phyloP scores from a whole-genome alignment of 148 eudicot species.

The Rhododendron ferrugineum region DNA sequence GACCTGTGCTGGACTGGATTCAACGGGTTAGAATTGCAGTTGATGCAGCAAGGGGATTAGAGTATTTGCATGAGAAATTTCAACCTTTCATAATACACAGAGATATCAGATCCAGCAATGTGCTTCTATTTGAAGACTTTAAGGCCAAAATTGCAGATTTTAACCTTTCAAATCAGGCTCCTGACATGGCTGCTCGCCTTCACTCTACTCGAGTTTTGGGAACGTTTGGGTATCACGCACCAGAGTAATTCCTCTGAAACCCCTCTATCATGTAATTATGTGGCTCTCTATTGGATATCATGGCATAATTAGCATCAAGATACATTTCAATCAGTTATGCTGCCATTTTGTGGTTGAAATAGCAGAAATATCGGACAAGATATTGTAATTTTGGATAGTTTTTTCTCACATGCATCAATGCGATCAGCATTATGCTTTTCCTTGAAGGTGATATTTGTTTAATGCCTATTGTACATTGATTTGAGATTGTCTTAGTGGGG shows the following conservation, averaged over 20 bases:
- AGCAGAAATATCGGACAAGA: background rate
- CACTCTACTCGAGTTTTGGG: slow-evolving; percentile 85
- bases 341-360: background rate
- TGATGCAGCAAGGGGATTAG: slow-evolving; percentile 78
- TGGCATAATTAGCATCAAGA: background rate
- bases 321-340: background rate
- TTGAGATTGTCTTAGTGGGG: background rate
- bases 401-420: background rate
- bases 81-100: slow-evolving; percentile 63
- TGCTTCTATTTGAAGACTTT: slow-evolving; percentile 69
- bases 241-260: slow-evolving; percentile 51
- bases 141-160: slow-evolving; percentile 86
- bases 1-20: slow-evolving; percentile 74
- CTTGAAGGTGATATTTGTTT: background rate
- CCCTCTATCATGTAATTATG: background rate
- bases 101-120: slow-evolving; percentile 84
- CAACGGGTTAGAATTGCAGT: slow-evolving; percentile 83
- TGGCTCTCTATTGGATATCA: background rate
- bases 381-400: background rate
- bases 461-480: background rate
- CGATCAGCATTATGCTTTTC: background rate
- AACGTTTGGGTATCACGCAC: slow-evolving; percentile 91
- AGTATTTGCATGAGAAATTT: slow-evolving; percentile 81
- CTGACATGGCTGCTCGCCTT: slow-evolving; percentile 89
- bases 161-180: slow-evolving; percentile 78